Evolutionary conservation across 768 basidiomycete species (phyloP).

Genomic region (Mycena latifolia): DNA sequence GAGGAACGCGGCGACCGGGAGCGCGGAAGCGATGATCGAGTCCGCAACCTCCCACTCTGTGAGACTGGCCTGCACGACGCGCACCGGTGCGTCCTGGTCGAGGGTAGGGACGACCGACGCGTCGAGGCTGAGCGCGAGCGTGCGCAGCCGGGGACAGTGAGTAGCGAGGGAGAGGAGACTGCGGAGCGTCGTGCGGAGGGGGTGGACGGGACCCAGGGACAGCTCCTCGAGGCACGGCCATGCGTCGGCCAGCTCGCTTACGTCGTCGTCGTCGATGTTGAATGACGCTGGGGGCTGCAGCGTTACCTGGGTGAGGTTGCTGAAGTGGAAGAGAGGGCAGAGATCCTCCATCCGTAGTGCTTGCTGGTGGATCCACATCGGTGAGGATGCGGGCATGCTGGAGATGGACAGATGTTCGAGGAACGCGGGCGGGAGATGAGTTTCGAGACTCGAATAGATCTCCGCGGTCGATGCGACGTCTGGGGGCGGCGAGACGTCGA

Average conservation of each 20-base stretch:
- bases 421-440: background rate
- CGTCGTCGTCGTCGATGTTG: background rate
- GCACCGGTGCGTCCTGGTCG: background rate
- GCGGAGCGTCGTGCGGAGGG: slow-evolving; percentile 3
- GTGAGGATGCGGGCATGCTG: too few species aligned
- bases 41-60: background rate
- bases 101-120: background rate
- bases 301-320: background rate
- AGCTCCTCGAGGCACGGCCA: background rate
- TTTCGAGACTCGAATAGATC: background rate
- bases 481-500: background rate
- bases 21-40: background rate
- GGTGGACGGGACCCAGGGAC: background rate
- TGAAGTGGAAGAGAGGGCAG: background rate
- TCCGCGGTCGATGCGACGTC: background rate
- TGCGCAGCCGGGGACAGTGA: background rate
- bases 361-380: background rate
- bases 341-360: background rate
- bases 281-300: background rate
- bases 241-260: background rate
- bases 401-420: background rate
- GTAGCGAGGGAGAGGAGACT: background rate
- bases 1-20: background rate
- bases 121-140: background rate
- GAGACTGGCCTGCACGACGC: background rate